Evolutionary conservation across 805 yeast species (phyloP), one percentile per base, ranked within the genome.

Genomic region (Kodamaea nitidulidarum): DNA sequence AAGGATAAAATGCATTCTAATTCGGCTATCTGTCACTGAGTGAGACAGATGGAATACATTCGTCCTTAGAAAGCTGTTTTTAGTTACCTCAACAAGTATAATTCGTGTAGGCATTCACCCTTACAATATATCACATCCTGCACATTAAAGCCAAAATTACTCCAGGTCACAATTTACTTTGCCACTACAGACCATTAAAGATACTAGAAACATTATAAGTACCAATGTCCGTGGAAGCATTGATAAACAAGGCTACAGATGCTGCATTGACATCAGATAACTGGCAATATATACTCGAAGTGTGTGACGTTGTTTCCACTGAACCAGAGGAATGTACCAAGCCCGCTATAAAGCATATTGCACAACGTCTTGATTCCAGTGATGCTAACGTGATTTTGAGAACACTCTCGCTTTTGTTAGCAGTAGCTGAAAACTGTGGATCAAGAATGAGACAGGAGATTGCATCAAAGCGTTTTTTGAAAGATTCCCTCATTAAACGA

Each of bases 341-440:
- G 40, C 49, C 49, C 21, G 68, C 71, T 2, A 54, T 67, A 10
- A 45, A 43, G 18, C 24, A 42, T 7, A 43, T 67, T 25, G 45
- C 55, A 7, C 24, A 42, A 11, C 48, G 67, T 24, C 47, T 68
- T 31, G 41, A 47, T 4, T 41, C 49, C 9, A 60, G 55, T 30
- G 74, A 68, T 50, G 74, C 74, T 16, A 68, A 68, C 44, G 63
- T 61, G 3, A 55, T 64, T 3, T 58, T 68, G 26, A 52, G 74
- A 26, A 49, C 67, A 1, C 50, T 67, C 21, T 54, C 71, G 2
- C 51, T 68, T 15, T 45, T 68, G 26, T 52, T 62, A 9, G 66
- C 74, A 0, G 51, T 60, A 14, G 73, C 70, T 9, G 73, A 68
- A 45, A 68, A 68, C 41, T 68, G 74, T 47, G 74, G 74, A 2